These are phyloP conservation scores for Penicillium canariense DNA, from an alignment of 495 filamentous ascomycete genomes.

Conservation along the genomic window DNA sequence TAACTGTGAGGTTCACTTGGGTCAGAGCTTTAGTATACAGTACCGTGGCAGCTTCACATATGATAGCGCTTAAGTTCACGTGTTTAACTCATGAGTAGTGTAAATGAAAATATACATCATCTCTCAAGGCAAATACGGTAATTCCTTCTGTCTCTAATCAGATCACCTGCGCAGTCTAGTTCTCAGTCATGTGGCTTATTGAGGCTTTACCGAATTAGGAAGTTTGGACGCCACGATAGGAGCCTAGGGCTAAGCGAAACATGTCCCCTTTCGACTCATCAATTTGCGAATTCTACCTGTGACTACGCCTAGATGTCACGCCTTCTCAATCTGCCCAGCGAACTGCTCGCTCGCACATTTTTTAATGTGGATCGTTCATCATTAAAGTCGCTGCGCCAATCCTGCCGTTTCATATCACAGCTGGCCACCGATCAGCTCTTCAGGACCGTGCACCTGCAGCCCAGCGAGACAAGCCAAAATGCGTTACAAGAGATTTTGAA, in stretches of 20 bases:
- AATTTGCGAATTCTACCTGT: constrained; percentile 6
- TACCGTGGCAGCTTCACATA: background rate
- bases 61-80: constrained; percentile 4
- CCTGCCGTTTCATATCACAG: constrained; percentile 14
- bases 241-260: constrained; percentile 7
- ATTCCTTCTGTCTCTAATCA: constrained; percentile 1
- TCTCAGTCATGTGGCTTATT: constrained; percentile 5
- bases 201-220: constrained; percentile 10
- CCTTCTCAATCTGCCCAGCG: constrained; percentile 2
- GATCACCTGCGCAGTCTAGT: constrained; percentile 1
- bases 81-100: background rate
- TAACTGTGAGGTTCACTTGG: no score
- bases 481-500: constrained; percentile 10
- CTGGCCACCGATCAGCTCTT: constrained; percentile 11
- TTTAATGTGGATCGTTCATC: background rate
- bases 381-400: constrained; percentile 9
- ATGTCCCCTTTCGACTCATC: constrained; percentile 5
- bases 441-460: constrained; percentile 5
- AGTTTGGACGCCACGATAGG: constrained; percentile 6
- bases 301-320: constrained; percentile 8
- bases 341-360: constrained; percentile 6
- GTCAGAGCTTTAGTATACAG: no score
- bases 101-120: constrained; percentile 5
- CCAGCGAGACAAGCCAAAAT: constrained; percentile 7
- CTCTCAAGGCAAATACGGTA: constrained; percentile 5